These are phyloP conservation scores for Metarhizium rileyi DNA, from an alignment of 2,329 filamentous ascomycete species.

Conservation along the genomic window DNA sequence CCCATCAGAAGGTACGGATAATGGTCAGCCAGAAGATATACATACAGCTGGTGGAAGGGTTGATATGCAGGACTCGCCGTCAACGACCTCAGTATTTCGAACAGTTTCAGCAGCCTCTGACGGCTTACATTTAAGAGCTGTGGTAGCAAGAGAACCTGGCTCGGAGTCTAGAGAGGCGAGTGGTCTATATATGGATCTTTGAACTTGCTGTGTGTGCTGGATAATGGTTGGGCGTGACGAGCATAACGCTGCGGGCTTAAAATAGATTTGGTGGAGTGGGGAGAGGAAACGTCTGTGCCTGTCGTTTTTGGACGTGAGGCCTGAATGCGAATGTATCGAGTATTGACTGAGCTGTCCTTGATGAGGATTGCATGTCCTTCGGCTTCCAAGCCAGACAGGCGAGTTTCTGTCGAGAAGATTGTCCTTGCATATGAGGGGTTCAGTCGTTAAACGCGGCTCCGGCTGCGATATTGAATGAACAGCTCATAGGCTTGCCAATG, in stretches of 20 bases:
- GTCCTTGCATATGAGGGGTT: too few relatives aligned
- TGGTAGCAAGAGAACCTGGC: background rate
- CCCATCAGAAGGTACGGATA: background rate
- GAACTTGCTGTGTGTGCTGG: background rate
- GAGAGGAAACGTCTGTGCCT: too few relatives aligned
- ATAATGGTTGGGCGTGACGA: background rate
- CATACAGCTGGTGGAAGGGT: background rate
- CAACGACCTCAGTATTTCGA: conserved; percentile 54
- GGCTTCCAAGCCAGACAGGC: too few relatives aligned
- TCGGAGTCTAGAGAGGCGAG: background rate
- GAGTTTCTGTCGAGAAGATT: too few relatives aligned
- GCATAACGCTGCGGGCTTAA: background rate
- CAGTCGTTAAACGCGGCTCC: too few relatives aligned
- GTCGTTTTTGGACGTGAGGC: too few relatives aligned
- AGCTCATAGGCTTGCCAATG: background rate
- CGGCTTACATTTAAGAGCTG: background rate
- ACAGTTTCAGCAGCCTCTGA: conserved; percentile 28
- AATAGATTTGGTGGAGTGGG: too few relatives aligned
- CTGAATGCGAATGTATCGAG: too few relatives aligned
- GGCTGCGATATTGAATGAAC: background rate
- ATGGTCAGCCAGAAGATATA: background rate
- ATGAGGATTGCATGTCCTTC: too few relatives aligned
- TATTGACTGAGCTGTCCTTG: too few relatives aligned
- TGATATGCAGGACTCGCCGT: conserved; percentile 23
- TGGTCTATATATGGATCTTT: background rate